A percentile compares a stretch with the other conserved stretches of the same genome.
phyloP scores from a whole-genome alignment of 257 asterid genomes.

The Gardenia jasminoides region DNA sequence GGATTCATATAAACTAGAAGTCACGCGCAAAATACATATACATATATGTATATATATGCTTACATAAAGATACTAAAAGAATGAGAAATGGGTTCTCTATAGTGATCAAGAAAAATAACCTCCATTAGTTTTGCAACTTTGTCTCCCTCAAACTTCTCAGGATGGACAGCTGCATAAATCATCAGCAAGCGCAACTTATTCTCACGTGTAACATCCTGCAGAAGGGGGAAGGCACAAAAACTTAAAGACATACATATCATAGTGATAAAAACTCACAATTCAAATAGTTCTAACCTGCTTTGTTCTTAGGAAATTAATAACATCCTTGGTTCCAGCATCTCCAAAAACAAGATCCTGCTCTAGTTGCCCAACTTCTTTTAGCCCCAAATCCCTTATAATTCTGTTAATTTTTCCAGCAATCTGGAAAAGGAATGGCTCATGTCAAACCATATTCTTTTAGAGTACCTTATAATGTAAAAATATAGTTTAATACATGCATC shows the following conservation, averaged over 20 bases:
- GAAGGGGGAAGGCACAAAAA: conserved; percentile 10
- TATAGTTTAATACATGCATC: too few relatives aligned
- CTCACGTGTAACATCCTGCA: conserved; percentile 89
- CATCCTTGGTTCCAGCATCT: conserved; percentile 93
- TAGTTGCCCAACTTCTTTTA: conserved; percentile 89
- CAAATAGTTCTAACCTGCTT: conserved; percentile 52
- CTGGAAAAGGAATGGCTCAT: conserved; percentile 34
- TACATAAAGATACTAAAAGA: neutral
- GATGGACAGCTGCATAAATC: conserved; percentile 93
- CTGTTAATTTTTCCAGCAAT: conserved; percentile 88
- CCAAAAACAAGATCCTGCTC: conserved; percentile 99
- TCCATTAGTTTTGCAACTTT: conserved; percentile 88
- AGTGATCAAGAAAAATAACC: conserved; percentile 35
- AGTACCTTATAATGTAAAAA: neutral
- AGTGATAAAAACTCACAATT: neutral
- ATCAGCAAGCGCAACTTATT: conserved; percentile 86
- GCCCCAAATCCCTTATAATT: conserved; percentile 74
- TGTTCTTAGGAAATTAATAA: conserved; percentile 75
- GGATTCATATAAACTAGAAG: neutral
- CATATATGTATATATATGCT: too few relatives aligned
- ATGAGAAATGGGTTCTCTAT: neutral
- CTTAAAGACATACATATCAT: neutral
- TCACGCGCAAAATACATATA: neutral
- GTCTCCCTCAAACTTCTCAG: conserved; percentile 91
- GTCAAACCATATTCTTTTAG: neutral